Conservation (phyloP, 2,329 filamentous ascomycete species). For the Bisporella sp. region DNA sequence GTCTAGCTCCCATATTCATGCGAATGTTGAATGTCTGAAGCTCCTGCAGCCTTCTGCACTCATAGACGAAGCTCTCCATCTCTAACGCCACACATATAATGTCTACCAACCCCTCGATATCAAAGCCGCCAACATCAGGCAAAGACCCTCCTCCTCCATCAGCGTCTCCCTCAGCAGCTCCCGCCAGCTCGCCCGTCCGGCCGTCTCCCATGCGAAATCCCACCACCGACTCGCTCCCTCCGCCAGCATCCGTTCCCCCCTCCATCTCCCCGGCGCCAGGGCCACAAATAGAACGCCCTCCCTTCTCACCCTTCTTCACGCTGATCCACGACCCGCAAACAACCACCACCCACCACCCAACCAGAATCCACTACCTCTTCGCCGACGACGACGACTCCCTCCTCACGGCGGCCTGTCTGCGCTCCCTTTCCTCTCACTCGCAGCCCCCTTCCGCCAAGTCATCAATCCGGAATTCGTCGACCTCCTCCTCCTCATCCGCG, state of each 20-base stretch:
- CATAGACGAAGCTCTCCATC: neutral
- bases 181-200: neutral
- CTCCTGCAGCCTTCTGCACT: neutral
- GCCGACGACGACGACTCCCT: conserved; percentile 75
- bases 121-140: neutral
- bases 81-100: neutral
- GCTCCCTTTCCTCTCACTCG: conserved; percentile 1
- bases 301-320: conserved; percentile 78
- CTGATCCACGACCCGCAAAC: conserved; percentile 71
- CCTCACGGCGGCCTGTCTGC: conserved; percentile 57
- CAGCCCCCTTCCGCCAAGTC: neutral
- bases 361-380: conserved; percentile 82
- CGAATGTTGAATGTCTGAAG: neutral
- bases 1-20: neutral
- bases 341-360: conserved; percentile 70
- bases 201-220: neutral
- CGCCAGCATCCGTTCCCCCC: neutral
- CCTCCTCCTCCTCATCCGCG: neutral
- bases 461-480: neutral
- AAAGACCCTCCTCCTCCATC: conserved; percentile 4
- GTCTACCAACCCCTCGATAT: conserved; percentile 2
- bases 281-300: conserved; percentile 19
- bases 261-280: neutral
- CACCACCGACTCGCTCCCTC: neutral
- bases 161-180: neutral